These are phyloP conservation scores for Fusarium zealandicum DNA, from an alignment of 2,329 filamentous ascomycete species.

Conservation along the genomic window DNA sequence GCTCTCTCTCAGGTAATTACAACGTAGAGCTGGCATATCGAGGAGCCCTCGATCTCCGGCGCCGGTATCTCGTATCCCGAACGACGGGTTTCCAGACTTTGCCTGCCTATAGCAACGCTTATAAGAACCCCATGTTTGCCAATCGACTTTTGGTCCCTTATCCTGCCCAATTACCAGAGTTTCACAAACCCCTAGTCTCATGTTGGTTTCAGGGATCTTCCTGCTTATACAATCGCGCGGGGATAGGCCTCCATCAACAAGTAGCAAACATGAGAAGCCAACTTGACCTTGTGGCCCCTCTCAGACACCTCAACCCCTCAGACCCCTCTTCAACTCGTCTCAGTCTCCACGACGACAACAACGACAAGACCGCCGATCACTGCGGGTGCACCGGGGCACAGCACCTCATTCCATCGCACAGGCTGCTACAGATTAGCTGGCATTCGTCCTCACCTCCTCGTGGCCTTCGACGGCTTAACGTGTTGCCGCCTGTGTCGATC, in stretches of 20 bases:
- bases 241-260: slow-evolving; percentile 13
- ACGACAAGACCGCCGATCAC: slow-evolving; percentile 27
- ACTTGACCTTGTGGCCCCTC: slow-evolving; percentile 16
- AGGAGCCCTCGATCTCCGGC: slow-evolving; percentile 1
- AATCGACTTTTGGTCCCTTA: slow-evolving; percentile 11
- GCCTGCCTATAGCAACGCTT: slow-evolving; percentile 3
- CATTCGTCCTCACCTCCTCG: slow-evolving; percentile 48
- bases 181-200: slow-evolving; percentile 3
- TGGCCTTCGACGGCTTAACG: slow-evolving; percentile 13
- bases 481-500: slow-evolving; percentile 14
- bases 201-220: slow-evolving; percentile 25
- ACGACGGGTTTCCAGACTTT: slow-evolving; percentile 8
- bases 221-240: slow-evolving; percentile 15
- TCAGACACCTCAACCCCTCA: slow-evolving; percentile 11
- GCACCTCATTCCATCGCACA: slow-evolving; percentile 61
- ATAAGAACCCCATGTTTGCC: slow-evolving; percentile 11
- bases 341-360: slow-evolving; percentile 3
- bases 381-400: slow-evolving; percentile 45
- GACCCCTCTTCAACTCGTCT: slow-evolving; percentile 20
- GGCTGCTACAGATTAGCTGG: slow-evolving; percentile 58
- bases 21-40: too few relatives aligned
- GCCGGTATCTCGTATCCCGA: slow-evolving; percentile 13
- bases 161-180: slow-evolving; percentile 5
- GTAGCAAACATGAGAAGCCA: slow-evolving; percentile 13
- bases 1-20: too few relatives aligned